These are phyloP conservation scores for Dendrobium nobile DNA, from an alignment of 106 monocot genomes.

Conservation along the genomic window DNA sequence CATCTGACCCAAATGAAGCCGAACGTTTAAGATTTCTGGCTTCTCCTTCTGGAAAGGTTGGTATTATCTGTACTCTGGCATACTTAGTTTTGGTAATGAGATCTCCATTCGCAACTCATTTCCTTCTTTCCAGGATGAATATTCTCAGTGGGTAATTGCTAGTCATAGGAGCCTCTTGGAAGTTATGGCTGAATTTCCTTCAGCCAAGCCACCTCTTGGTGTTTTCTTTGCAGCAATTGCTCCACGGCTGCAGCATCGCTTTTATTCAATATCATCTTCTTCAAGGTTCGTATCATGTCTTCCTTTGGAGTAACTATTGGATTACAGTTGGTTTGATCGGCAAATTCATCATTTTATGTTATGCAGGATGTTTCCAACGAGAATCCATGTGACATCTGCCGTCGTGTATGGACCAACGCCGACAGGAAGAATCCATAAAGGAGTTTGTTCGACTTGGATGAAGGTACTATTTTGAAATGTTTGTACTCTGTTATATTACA, in stretches of 20 bases:
- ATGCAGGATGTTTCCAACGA: constrained; percentile 55
- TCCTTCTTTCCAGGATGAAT: constrained; percentile 51
- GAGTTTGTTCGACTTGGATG: constrained; percentile 98
- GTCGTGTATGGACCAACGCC: constrained; percentile 78
- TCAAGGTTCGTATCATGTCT: constrained; percentile 30
- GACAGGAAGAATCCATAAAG: constrained; percentile 89
- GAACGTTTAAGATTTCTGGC: constrained; percentile 53
- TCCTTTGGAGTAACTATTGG: background rate
- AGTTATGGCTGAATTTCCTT: constrained; percentile 67
- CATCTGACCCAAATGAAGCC: constrained; percentile 73
- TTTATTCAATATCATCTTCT: constrained; percentile 81
- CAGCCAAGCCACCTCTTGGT: constrained; percentile 62
- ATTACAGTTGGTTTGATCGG: background rate
- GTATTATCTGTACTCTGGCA: background rate
- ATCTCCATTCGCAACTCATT: background rate
- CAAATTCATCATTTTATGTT: constrained; percentile 5
- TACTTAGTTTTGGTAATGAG: background rate
- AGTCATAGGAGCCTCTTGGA: constrained; percentile 76
- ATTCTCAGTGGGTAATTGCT: constrained; percentile 65
- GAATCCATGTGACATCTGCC: constrained; percentile 97
- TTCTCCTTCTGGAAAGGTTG: constrained; percentile 80
- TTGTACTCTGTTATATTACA: background rate
- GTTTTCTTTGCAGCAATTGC: constrained; percentile 76
- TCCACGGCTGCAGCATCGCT: constrained; percentile 69
- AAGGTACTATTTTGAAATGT: constrained; percentile 40